Base-by-base conservation (phyloP, 768 basidiomycete genomes). In the Daedalea quercina region DNA sequence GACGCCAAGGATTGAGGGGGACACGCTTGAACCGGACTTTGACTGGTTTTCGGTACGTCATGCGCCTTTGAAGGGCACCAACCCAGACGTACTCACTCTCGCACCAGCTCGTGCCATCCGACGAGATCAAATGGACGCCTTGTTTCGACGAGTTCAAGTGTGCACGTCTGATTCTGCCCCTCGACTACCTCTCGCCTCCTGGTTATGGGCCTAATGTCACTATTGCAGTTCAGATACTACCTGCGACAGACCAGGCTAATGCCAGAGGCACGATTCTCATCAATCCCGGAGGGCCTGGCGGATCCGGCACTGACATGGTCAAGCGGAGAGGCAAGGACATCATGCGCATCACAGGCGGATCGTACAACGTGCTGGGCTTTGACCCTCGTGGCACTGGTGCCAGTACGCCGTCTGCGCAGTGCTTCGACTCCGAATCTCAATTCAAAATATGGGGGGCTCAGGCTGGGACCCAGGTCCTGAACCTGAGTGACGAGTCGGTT, bases 321-420 rank as follows among this genome's bases (percentile, higher is more conserved):
- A 35, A 9, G 31, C 51, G 47, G n/a, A 44, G 22, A 1, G 55
- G 55, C 8, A 33, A 42, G 40, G 43, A 47, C 42, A 47, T 56
- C 46, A 22, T 50, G 26, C 37, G 35, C 28, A 53, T 60, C 35
- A 45, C 56, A 28, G 56, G 59, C 22, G 48, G 44, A 20, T 51
- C 51, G n/a, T 60, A 50, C 45, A 56, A 60, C 42, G 42, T 60
- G 44, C 56, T 60, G 3, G 59, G 59, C n/a, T 60, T 60, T 40
- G 59, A 60, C 44, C 59, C 59, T 15, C 59, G 59, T 8, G 59
- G 59, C 12, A 54, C 45, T 6, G 59, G 59, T 25, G 59, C 59
- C n/a, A 60, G 54, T 49, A 60, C 59, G 2, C 59, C 59, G 1
- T 46, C 44, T 11, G 56, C 54, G 22, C 40, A 50, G 15, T 60